A percentile compares a stretch with the other conserved stretches of the same genome.
phyloP scores from a whole-genome alignment of 2,329 filamentous ascomycete species.

The Colletotrichum eleusines region DNA sequence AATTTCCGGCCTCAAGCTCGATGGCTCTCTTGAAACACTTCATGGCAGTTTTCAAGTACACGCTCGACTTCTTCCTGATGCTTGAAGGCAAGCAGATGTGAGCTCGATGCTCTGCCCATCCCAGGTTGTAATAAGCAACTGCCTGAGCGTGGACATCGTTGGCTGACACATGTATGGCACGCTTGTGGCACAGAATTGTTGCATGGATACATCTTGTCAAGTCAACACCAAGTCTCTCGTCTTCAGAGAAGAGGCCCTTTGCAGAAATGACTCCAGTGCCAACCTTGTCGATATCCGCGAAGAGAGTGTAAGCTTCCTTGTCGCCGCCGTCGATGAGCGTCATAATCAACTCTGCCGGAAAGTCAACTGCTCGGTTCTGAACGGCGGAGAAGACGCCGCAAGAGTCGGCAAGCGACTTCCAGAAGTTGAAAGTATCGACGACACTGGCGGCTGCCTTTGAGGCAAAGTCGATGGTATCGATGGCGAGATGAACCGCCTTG shows the following conservation, averaged over 20 bases:
- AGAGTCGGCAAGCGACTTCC: slow-evolving; percentile 92
- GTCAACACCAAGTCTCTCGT: slow-evolving; percentile 62
- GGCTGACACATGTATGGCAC: slow-evolving; percentile 79
- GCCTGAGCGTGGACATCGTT: slow-evolving; percentile 88
- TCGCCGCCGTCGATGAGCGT: slow-evolving; percentile 68
- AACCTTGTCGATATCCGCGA: slow-evolving; percentile 78
- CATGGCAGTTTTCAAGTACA: slow-evolving; percentile 84
- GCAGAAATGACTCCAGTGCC: slow-evolving; percentile 59
- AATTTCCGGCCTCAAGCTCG: slow-evolving; percentile 91
- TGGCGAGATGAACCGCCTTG: slow-evolving; percentile 79
- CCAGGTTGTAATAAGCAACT: slow-evolving; percentile 96
- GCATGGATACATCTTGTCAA: slow-evolving; percentile 74
- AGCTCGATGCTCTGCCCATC: slow-evolving; percentile 90
- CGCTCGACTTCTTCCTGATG: slow-evolving; percentile 69
- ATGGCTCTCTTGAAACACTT: slow-evolving; percentile 96
- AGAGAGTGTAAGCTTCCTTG: slow-evolving; percentile 67
- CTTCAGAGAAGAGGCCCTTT: slow-evolving; percentile 58
- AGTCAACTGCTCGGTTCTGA: slow-evolving; percentile 72
- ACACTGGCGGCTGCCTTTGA: slow-evolving; percentile 70
- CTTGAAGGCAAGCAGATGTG: slow-evolving; percentile 72
- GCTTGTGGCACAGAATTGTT: slow-evolving; percentile 87
- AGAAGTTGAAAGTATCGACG: slow-evolving; percentile 87
- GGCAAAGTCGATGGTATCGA: slow-evolving; percentile 77
- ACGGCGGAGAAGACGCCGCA: slow-evolving; percentile 86
- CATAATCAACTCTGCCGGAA: slow-evolving; percentile 71